These are phyloP conservation scores for Fusarium udum DNA, from an alignment of 2,329 filamentous ascomycete genomes.

Conservation along the genomic window DNA sequence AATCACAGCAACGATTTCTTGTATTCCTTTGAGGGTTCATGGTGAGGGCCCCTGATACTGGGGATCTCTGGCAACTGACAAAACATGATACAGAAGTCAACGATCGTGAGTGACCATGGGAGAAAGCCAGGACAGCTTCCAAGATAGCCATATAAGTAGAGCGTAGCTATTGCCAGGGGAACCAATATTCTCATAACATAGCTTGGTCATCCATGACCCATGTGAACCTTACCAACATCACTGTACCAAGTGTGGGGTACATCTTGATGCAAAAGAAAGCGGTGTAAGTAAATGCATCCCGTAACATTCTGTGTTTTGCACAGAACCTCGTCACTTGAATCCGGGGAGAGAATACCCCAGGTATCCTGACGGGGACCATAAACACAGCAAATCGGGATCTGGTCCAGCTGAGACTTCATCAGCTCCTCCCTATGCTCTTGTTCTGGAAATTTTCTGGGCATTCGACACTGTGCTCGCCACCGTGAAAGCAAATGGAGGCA, in stretches of 20 bases:
- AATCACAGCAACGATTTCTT: not conserved
- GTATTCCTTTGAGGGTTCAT: accelerated
- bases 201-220: accelerated
- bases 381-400: no score
- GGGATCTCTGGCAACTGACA: accelerated
- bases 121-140: no score
- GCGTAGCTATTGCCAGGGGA: no score
- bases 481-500: not conserved
- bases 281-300: accelerated
- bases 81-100: not conserved
- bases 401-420: no score
- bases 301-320: no score
- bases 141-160: not conserved
- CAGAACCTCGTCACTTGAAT: not conserved
- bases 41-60: accelerated
- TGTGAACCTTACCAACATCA: accelerated
- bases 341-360: accelerated
- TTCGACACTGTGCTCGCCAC: not conserved
- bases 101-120: not conserved
- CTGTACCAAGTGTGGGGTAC: accelerated
- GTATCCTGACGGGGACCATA: no score
- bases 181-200: not conserved
- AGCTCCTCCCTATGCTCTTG: accelerated
- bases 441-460: no score
- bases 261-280: not conserved